Percentiles rank a stretch among this genome's conserved stretches.
Evolutionary conservation across 1,139 yeast genomes (phyloP).

Genomic region (Suhomyces atakaporum): DNA sequence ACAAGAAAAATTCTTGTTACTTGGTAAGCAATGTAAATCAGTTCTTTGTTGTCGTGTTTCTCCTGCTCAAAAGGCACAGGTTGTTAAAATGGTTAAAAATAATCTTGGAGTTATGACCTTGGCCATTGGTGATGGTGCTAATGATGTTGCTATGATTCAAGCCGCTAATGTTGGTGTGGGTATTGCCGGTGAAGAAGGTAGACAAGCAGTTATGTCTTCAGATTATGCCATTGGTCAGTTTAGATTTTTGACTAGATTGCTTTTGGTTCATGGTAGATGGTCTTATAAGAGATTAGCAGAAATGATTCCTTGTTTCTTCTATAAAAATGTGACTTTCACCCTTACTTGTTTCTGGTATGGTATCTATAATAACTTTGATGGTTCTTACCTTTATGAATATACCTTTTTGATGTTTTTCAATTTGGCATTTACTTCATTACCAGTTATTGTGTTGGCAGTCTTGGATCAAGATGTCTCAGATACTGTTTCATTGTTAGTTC

Average conservation of each 20-base stretch:
- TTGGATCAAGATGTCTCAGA: constrained; percentile 65
- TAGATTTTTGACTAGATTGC: constrained; percentile 53
- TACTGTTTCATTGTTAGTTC: constrained; percentile 56
- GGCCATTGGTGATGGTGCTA: constrained; percentile 70
- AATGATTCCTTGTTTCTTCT: constrained; percentile 67
- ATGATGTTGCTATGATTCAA: constrained; percentile 71
- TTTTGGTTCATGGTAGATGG: constrained; percentile 67
- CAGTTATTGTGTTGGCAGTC: constrained; percentile 59
- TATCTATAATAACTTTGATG: constrained; percentile 58
- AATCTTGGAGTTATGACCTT: constrained; percentile 59
- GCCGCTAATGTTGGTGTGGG: constrained; percentile 68
- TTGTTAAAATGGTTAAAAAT: constrained; percentile 54
- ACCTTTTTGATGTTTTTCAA: constrained; percentile 66
- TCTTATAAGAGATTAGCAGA: constrained; percentile 62
- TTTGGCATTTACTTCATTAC: constrained; percentile 64
- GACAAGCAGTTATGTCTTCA: constrained; percentile 69
- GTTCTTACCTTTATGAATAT: constrained; percentile 61
- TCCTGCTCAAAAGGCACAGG: constrained; percentile 63
- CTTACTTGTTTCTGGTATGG: constrained; percentile 66
- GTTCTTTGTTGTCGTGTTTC: constrained; percentile 68
- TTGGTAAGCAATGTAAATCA: constrained; percentile 61
- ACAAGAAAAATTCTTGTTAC: constrained; percentile 47
- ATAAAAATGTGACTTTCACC: constrained; percentile 62
- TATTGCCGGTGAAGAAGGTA: constrained; percentile 69
- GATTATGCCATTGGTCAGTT: constrained; percentile 70